phyloP scores from a whole-genome alignment of 2,329 filamentous ascomycete species.

The Teratosphaeria nubilosa region DNA sequence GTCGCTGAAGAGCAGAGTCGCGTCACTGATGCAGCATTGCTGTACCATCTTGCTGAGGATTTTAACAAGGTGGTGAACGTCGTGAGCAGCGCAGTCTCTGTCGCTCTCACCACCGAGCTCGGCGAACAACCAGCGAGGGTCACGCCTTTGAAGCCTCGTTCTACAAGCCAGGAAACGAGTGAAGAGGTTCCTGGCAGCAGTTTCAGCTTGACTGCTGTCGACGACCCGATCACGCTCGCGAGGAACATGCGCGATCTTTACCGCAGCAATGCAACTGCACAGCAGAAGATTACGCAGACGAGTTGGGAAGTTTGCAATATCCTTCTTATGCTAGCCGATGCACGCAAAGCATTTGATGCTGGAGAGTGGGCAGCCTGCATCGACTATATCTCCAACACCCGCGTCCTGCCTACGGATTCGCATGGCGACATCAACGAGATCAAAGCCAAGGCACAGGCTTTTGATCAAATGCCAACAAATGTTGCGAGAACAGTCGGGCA shows the following conservation, averaged over 20 bases:
- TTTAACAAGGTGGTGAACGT: constrained; percentile 91
- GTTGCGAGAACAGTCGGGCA: constrained; percentile 85
- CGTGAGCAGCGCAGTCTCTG: constrained; percentile 79
- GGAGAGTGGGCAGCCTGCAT: constrained; percentile 52
- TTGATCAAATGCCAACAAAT: constrained; percentile 65
- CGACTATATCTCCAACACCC: constrained; percentile 58
- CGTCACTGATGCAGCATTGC: constrained; percentile 82
- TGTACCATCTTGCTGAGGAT: constrained; percentile 90
- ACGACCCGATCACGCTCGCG: constrained; percentile 55
- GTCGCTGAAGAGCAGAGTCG: constrained; percentile 91
- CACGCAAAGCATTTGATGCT: constrained; percentile 49
- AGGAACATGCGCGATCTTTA: constrained; percentile 55
- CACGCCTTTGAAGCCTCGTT: constrained; percentile 67
- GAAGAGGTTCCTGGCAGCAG: constrained; percentile 39
- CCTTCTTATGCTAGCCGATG: constrained; percentile 50
- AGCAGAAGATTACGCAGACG: constrained; percentile 46
- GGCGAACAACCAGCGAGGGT: constrained; percentile 70
- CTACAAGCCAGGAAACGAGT: constrained; percentile 25
- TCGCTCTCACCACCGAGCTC: constrained; percentile 77
- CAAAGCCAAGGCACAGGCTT: constrained; percentile 68
- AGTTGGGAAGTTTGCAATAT: constrained; percentile 51
- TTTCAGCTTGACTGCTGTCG: constrained; percentile 57
- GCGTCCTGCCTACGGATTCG: constrained; percentile 71
- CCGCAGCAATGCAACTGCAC: constrained; percentile 50
- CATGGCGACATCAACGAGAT: constrained; percentile 67